Base-by-base conservation (phyloP, 176 grass and related monocot genomes). In the Musa beccarii region DNA sequence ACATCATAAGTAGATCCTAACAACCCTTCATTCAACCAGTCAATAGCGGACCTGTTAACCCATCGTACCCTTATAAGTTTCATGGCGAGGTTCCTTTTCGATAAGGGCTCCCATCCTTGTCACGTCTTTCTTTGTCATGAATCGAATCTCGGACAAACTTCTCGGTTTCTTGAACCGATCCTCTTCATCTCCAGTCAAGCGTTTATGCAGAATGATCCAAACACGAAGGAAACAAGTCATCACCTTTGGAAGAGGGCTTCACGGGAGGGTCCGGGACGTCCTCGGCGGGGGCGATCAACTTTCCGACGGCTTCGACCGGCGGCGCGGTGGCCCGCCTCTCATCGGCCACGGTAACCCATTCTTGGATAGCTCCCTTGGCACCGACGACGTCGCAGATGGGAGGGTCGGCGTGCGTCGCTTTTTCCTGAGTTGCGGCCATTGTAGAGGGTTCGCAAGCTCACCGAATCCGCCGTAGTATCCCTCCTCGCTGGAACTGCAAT, bases 351-450 rank as follows among this genome's bases (percentile, higher is more conserved):
- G 72, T 83, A 52, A 67, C 80, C 84, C 78, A 74, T 83, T 91
- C 57, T 72, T 84, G 52, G 78, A 54, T 28, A 72, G 53, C 76
- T 68, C 68, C 74, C 73, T 73, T 28, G 56, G 74, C 51, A 17
- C 59, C 16, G 2, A 72, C 72, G 29, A 66, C 50, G 54, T 59
- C 68, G 21, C 34, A 43, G 34, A 11, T 15, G 75, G 74, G 34
- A 43, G 34, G 34, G 69, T 86, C 91, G 90, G 77, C 83, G 53
- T 73, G 59, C 94, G 90, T 19, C 94, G 86, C 84, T 83, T 98
- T 98, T 98, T 98, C 94, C 94, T 93, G 71, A 98, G 86, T 84
- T 98, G 94, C n/a, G 94, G 94, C 94, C 94, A 98, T 98, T 98
- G 94, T 57, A 89, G 80, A 8, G 94, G 94, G 66, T 98, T 93